Evolutionary conservation across 192 early-diverging fungal genomes (phyloP).

Genomic region (Coemansia sp.): DNA sequence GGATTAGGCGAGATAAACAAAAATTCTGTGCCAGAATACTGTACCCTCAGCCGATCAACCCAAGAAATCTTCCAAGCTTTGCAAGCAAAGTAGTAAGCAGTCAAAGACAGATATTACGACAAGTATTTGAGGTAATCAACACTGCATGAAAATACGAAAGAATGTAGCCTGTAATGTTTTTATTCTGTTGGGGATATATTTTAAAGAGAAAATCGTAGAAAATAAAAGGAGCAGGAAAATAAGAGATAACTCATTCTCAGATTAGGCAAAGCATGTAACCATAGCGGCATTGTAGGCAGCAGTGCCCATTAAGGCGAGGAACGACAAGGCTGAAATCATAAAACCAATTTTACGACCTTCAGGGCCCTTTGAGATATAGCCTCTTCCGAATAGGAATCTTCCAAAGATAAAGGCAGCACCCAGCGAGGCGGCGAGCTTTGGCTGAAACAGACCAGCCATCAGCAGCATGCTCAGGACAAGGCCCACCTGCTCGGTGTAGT

Average conservation of each 20-base stretch:
- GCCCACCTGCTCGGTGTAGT: slow-evolving; percentile 50
- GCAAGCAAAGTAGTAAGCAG: no score
- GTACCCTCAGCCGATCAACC: no score
- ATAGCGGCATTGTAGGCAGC: slow-evolving; percentile 27
- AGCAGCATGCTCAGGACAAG: slow-evolving; percentile 29
- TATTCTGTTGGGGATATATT: not conserved
- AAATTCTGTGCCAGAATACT: no score
- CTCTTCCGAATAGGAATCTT: slow-evolving; percentile 28
- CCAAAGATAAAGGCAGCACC: slow-evolving; percentile 40
- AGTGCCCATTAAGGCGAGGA: slow-evolving; percentile 21
- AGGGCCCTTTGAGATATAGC: slow-evolving; percentile 29
- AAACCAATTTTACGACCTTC: slow-evolving; percentile 37
- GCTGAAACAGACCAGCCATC: slow-evolving; percentile 46
- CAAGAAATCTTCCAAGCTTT: no score
- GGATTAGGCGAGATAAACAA: no score
- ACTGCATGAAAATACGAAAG: not conserved
- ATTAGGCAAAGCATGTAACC: slow-evolving; percentile 27
- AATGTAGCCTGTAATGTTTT: not conserved
- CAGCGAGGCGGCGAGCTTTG: slow-evolving; percentile 27
- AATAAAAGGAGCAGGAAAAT: not conserved
- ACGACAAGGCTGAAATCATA: slow-evolving; percentile 9
- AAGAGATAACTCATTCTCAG: not conserved
- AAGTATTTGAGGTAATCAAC: no score
- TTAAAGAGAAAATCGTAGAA: not conserved
- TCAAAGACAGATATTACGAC: no score